Percentiles rank a stretch among this genome's conserved stretches.
Conservation (phyloP, 2,329 filamentous ascomycete genomes). For the Fusarium albosuccineum region DNA sequence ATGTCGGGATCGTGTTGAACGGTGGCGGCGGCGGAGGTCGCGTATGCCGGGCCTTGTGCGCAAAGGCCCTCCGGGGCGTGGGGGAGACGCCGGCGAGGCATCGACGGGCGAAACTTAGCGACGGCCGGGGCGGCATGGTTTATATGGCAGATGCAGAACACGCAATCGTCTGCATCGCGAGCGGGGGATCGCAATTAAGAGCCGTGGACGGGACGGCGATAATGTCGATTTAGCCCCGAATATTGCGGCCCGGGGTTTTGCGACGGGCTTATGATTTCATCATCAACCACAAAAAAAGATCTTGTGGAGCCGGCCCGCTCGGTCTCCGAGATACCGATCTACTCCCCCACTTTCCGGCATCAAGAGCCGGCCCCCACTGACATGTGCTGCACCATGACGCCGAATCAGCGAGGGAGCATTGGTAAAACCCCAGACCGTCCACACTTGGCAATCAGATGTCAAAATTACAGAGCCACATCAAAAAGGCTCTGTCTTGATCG, state of each 20-base stretch:
- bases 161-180: slow-evolving; percentile 2
- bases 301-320: slow-evolving; percentile 26
- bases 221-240: slow-evolving; percentile 17
- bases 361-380: slow-evolving; percentile 30
- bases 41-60: slow-evolving; percentile 29
- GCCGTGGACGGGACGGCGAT: not conserved
- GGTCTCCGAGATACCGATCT: slow-evolving; percentile 35
- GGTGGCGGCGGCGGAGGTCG: slow-evolving; percentile 44
- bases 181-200: not conserved
- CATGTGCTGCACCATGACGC: slow-evolving; percentile 14
- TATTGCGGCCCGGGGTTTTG: slow-evolving; percentile 33
- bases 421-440: not conserved
- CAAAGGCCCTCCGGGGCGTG: slow-evolving; percentile 25
- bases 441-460: not conserved
- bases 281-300: slow-evolving; percentile 18
- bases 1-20: slow-evolving; percentile 65
- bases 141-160: not conserved
- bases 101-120: slow-evolving; percentile 28
- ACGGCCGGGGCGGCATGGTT: slow-evolving; percentile 35
- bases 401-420: slow-evolving; percentile 30
- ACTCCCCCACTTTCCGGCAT: slow-evolving; percentile 42
- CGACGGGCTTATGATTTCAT: slow-evolving; percentile 25
- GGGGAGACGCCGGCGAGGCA: slow-evolving; percentile 22
- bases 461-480: not conserved
- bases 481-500: slow-evolving; percentile 7